Conservation (phyloP, 2,329 filamentous ascomycete genomes). For the Aphanocladium album region DNA sequence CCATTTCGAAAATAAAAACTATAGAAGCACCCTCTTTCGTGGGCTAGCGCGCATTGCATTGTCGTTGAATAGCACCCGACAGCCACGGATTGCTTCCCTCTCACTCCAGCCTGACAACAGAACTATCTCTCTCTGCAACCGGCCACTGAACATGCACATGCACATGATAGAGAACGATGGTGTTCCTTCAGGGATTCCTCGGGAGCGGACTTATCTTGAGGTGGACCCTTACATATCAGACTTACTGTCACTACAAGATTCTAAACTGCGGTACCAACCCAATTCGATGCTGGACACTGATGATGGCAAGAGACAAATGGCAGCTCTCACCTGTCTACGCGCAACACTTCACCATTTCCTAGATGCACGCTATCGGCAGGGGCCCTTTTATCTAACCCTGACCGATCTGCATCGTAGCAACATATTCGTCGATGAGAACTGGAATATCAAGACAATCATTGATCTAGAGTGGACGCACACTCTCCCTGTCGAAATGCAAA, state of each 20-base stretch:
- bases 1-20: slow-evolving; percentile 16
- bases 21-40: slow-evolving; percentile 20
- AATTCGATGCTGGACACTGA: slow-evolving; percentile 24
- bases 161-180: slow-evolving; percentile 30
- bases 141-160: slow-evolving; percentile 27
- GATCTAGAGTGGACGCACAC: slow-evolving; percentile 27
- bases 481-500: slow-evolving; percentile 21
- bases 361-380: slow-evolving; percentile 19
- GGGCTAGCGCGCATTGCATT: slow-evolving; percentile 23
- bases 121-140: slow-evolving; percentile 26
- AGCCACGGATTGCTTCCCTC: slow-evolving; percentile 1
- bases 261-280: slow-evolving; percentile 27
- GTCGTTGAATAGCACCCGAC: slow-evolving; percentile 21
- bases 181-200: slow-evolving; percentile 27
- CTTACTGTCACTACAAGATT: slow-evolving; percentile 30
- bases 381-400: slow-evolving; percentile 28
- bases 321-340: slow-evolving; percentile 24
- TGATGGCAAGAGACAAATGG: slow-evolving; percentile 26
- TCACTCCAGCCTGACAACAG: slow-evolving; percentile 23
- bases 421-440: slow-evolving; percentile 28
- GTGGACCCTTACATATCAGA: slow-evolving; percentile 26
- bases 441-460: slow-evolving; percentile 26
- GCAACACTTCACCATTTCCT: slow-evolving; percentile 20
- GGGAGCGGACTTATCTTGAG: slow-evolving; percentile 26
- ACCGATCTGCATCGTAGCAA: slow-evolving; percentile 34